Base-by-base conservation (phyloP, 2,329 filamentous ascomycete genomes). In the Emmonsiellopsis sp. region DNA sequence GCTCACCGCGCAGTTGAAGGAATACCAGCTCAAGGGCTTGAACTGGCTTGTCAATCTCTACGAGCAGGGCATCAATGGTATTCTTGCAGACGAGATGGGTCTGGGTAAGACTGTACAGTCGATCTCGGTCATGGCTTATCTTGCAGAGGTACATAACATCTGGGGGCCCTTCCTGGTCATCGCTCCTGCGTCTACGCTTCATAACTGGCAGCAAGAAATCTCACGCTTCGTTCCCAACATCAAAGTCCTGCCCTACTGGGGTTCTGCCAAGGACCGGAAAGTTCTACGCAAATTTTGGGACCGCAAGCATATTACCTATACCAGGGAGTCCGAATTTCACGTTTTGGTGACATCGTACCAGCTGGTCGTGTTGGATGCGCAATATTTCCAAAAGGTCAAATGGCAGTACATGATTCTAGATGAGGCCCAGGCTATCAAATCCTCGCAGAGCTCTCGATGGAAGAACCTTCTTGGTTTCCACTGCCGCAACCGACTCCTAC, bases 341-440 rank as follows among this genome's bases (percentile, higher is more conserved):
- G 91, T 98, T 51, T 82, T 96, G 50, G 85, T 98, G 47, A 98
- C 93, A 0, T 97, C 92, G 0, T 98, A 98, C 69, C 93, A 98
- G 71, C 79, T 98, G 38, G 93, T 98, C 30, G 93, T 98, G 16
- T 88, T 91, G 30, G 93, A 98, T 68, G 89, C 94, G 1, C 85
- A 90, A 56, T 98, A 98, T 71, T 97, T 98, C 76, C 92, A 96
- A 73, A 97, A 97, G 77, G 93, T 98, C 79, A 87, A 87, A 63
- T 98, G 93, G 93, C 93, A 97, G 73, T 97, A 98, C 76, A 98
- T 98, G 93, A 96, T 98, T 70, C 81, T 98, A 41, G 93, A 98
- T 63, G 93, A 98, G 72, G 93, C 93, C 1, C 93, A 98, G 68
- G 93, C 93, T 60, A 97, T 98, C 82, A 98, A 98, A 77, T 96